Conservation (phyloP, 2,329 filamentous ascomycete genomes). For the Pestalotiopsis sp. region DNA sequence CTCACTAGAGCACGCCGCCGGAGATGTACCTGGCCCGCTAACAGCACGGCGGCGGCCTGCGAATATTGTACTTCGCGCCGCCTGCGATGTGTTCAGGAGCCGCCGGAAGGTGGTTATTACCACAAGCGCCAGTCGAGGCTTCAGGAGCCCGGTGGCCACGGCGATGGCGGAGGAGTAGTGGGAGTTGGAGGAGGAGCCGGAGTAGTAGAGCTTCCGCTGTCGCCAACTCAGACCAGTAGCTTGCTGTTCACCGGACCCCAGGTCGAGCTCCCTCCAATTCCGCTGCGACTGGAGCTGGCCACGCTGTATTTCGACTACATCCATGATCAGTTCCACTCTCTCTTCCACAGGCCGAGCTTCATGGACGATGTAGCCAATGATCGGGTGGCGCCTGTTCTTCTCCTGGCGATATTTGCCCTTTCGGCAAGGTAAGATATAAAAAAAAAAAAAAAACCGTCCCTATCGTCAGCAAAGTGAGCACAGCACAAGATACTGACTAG, state of each 20-base stretch:
- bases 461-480: not conserved
- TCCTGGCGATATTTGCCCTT: slow-evolving; percentile 29
- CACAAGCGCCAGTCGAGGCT: slow-evolving; percentile 9
- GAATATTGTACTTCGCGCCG: slow-evolving; percentile 15
- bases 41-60: not conserved
- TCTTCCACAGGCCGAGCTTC: slow-evolving; percentile 33
- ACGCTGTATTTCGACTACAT: slow-evolving; percentile 36
- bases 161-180: not conserved
- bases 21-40: slow-evolving; percentile 10
- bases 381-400: slow-evolving; percentile 21
- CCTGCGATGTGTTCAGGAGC: slow-evolving; percentile 12
- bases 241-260: slow-evolving; percentile 5
- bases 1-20: slow-evolving; percentile 11
- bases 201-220: not conserved
- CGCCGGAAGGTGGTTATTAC: slow-evolving; percentile 15
- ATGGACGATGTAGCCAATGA: slow-evolving; percentile 26
- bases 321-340: slow-evolving; percentile 35
- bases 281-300: slow-evolving; percentile 23
- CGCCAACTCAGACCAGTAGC: not conserved
- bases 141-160: not conserved
- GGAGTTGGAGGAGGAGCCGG: not conserved
- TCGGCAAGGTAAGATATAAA: slow-evolving; percentile 20
- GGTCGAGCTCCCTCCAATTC: slow-evolving; percentile 13
- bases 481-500: not conserved
- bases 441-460: not conserved